Evolutionary conservation across 768 basidiomycete species (phyloP), one percentile per base, ranked within the genome.

Genomic region (Porphyrellus cyaneotinctus): DNA sequence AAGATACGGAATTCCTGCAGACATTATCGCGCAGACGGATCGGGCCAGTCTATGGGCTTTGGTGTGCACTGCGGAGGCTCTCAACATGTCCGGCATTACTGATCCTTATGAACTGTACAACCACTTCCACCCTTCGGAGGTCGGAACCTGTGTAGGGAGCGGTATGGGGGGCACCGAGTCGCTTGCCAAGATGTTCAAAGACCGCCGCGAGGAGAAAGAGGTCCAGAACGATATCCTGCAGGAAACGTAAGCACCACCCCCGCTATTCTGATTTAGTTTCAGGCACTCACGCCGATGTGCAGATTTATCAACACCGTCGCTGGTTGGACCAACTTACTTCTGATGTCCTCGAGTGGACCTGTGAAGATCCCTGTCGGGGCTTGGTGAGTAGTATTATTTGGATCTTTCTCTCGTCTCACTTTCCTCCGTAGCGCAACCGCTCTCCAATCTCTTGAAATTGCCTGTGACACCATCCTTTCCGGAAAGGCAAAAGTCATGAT

Each of bases 401-500:
- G 23, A 5, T 18, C 5, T n/a, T 15, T 44, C 43, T 42, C n/a
- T 23, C 24, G 6, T 47, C 32, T 39, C 22, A 31, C 50, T 61
- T 43, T 51, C 36, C 18, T 43, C 47, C 36, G 5, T 58, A 92
- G 91, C 63, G 97, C 97, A 23, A 99, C 97, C 14, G 97, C 95
- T 24, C 79, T 99, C 26, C 97, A 99, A 72, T 99, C 97, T 6
- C 74, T 99, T 31, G 97, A 99, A 70, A 98, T 99, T 60, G 97
- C 94, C n/a, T 88, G 89, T 59, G 97, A 99, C 64, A 90, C 91
- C 0, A 87, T 99, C 58, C 70, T 95, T 32, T 88, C 89, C 8
- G 91, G 95, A 56, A 99, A 99, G 71, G 97, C 97, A 31, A 98
- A 98, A 75, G 86, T 99, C 66, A 99, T 99, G 97, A 86, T 99